phyloP scores from a whole-genome alignment of 148 eudicot genomes.

The Polygonum aviculare region DNA sequence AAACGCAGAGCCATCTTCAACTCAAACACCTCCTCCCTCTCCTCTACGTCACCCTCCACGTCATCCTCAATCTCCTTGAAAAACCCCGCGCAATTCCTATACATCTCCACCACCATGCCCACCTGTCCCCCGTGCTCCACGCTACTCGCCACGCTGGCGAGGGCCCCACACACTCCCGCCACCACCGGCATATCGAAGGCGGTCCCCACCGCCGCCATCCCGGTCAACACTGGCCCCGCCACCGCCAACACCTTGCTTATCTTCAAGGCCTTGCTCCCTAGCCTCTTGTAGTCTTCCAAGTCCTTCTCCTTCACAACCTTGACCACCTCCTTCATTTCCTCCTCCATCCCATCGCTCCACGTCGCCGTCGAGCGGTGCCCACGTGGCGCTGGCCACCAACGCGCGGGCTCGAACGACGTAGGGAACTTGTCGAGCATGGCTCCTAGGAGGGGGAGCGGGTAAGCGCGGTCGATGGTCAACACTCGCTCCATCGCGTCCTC shows the following conservation, averaged over 20 bases:
- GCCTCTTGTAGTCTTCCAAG: conserved; percentile 41
- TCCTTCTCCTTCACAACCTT: conserved; percentile 36
- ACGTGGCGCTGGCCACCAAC: conserved; percentile 40
- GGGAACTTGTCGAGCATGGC: conserved; percentile 65
- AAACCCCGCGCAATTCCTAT: conserved; percentile 56
- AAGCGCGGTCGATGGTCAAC: conserved; percentile 50
- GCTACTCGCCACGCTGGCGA: conserved; percentile 36
- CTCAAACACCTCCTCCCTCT: conserved; percentile 26
- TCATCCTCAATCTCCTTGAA: conserved; percentile 35
- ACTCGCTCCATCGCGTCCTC: conserved; percentile 31
- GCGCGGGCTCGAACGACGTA: conserved; percentile 28
- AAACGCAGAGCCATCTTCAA: conserved; percentile 33
- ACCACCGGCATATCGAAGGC: conserved; percentile 30
- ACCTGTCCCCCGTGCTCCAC: conserved; percentile 78
- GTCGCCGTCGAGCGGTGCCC: neutral
- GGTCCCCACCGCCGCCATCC: conserved; percentile 46
- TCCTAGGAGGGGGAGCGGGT: conserved; percentile 57
- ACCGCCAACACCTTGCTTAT: conserved; percentile 47
- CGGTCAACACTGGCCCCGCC: conserved; percentile 43
- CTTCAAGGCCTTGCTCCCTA: conserved; percentile 54
- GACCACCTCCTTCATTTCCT: conserved; percentile 37
- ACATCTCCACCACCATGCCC: conserved; percentile 85
- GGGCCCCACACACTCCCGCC: conserved; percentile 32
- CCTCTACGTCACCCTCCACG: conserved; percentile 26
- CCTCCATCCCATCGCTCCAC: conserved; percentile 47